Base-by-base conservation (phyloP, 768 basidiomycete species). In the Leccinum olivaceopallidum region DNA sequence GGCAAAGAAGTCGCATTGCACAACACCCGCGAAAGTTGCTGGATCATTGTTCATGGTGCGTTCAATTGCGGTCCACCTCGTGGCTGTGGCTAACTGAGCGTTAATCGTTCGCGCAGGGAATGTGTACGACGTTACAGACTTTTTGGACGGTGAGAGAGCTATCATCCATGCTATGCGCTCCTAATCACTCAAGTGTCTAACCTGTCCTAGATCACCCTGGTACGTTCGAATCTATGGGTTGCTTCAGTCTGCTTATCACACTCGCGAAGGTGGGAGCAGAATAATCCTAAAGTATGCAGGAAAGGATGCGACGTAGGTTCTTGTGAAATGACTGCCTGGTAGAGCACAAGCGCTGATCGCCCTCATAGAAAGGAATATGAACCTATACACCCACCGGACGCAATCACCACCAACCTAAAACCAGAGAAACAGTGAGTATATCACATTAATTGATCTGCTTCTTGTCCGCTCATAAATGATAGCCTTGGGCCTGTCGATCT, bases 201-300 rank as follows among this genome's bases (percentile, higher is more conserved):
- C 37, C 16, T 18, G 32, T 61, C 32, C 22, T 53, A 87, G 87
- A 89, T 55, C 88, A 89, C 69, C 88, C 88, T 47, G 87, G 86
- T 81, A 66, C 54, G 78, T 61, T 53, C 6, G n/a, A 47, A 49
- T n/a, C 9, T 13, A 26, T 12, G 14, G 6, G 0, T 16, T 37
- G 7, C 4, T 32, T 18, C 32, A 5, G 55, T 52, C 53, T 37
- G 49, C 69, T 37, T 58, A 55, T 55, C 44, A 10, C 6, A 44
- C 5, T 8, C 57, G 55, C 37, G 53, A 65, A 83, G 92, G 94
- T 36, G 94, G 94, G 8, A 86, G 86, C 69, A 88, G 84, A 69
- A 92, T 95, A 66, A 89, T 95, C 53, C 71, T 95, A 57, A 92
- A 92, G 71, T 92, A 94, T 65, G 93, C 90, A 3, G 95, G 95